Conservation (phyloP, 495 filamentous ascomycete genomes). For the Pseudevernia furfuracea region DNA sequence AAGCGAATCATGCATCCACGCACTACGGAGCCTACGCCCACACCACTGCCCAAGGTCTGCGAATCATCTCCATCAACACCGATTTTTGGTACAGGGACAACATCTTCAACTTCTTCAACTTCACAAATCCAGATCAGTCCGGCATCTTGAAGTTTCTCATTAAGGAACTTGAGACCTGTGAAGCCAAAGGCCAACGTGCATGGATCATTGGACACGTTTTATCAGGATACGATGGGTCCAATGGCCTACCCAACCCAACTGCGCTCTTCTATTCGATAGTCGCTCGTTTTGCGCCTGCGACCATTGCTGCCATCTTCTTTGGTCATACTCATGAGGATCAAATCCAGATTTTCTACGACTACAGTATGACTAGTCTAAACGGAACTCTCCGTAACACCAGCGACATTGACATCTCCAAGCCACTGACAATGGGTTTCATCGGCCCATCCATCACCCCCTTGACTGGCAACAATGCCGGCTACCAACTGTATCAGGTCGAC, state of each 20-base stretch:
- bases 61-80: constrained; percentile 36
- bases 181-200: constrained; percentile 33
- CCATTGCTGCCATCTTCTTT: constrained; percentile 34
- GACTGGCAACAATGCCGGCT: constrained; percentile 33
- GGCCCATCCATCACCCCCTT: constrained; percentile 32
- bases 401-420: constrained; percentile 22
- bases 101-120: constrained; percentile 36
- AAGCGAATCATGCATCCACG: constrained; percentile 29
- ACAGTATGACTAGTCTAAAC: constrained; percentile 23
- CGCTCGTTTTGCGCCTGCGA: constrained; percentile 31
- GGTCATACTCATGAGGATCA: constrained; percentile 33
- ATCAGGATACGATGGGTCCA: constrained; percentile 32
- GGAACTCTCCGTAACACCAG: constrained; percentile 27
- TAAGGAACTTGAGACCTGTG: constrained; percentile 33
- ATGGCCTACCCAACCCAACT: constrained; percentile 30
- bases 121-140: constrained; percentile 32
- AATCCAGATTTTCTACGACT: constrained; percentile 33
- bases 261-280: constrained; percentile 36
- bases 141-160: constrained; percentile 33
- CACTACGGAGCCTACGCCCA: constrained; percentile 37
- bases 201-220: constrained; percentile 36
- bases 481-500: constrained; percentile 33
- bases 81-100: constrained; percentile 48
- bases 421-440: constrained; percentile 32
- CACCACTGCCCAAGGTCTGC: constrained; percentile 31